Percentiles rank a stretch among this genome's conserved stretches.
Conservation (phyloP, 306 rosid species). For the Quercus parvula region DNA sequence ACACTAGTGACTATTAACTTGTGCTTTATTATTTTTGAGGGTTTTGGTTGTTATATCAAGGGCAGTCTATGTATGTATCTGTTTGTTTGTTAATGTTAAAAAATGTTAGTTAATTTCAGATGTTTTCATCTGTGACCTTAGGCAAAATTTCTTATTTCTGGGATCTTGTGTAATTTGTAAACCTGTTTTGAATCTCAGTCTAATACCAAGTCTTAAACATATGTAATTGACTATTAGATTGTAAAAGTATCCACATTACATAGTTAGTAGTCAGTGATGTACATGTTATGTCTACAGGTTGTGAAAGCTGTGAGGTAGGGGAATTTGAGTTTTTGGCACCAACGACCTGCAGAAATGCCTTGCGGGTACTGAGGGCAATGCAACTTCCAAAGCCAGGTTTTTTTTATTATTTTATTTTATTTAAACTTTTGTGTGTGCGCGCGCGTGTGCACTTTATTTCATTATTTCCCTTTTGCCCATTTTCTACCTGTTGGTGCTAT, state of each 20-base stretch:
- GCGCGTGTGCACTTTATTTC: not conserved
- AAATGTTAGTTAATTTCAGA: not conserved
- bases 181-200: not conserved
- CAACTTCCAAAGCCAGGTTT: slow-evolving; percentile 90
- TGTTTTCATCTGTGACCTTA: not conserved
- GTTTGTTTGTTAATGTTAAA: not conserved
- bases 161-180: not conserved
- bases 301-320: slow-evolving; percentile 35
- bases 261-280: not conserved
- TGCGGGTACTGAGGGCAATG: slow-evolving; percentile 88
- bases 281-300: slow-evolving; percentile 41
- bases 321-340: slow-evolving; percentile 82
- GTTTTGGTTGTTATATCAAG: slow-evolving; percentile 3
- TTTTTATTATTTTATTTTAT: no score
- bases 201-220: not conserved
- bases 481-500: not conserved
- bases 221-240: not conserved
- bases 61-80: not conserved
- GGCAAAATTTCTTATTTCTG: not conserved
- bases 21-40: not conserved
- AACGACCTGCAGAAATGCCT: slow-evolving; percentile 68
- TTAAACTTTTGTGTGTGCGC: not conserved
- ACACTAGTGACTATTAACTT: not conserved
- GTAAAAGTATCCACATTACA: not conserved
- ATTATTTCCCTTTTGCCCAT: not conserved